Base-by-base conservation (phyloP, 768 basidiomycete species). In the Hortiboletus flavorubellus region DNA sequence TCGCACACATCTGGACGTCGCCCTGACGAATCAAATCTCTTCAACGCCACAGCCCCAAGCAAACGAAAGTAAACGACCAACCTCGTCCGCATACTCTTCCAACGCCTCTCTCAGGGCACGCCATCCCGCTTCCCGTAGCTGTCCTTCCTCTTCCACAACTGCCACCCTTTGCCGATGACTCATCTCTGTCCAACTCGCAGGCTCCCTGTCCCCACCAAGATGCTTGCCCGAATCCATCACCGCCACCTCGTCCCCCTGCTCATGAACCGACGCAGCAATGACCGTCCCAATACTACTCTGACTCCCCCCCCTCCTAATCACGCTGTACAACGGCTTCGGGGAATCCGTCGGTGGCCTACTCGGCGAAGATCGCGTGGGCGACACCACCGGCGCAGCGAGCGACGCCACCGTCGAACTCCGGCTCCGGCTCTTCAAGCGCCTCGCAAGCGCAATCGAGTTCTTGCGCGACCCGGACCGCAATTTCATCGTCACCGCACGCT, bases 1-100 rank as follows among this genome's bases (percentile, higher is more conserved):
- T 81, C 1, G 88, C 83, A 68, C 89, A 91, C 77, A 84, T 88
- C 63, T 91, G 91, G 2, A 91, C 74, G 62, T 93, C 86, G 14
- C 91, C 91, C 86, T 91, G 54, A 45, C 26, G 15, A n/a, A 21
- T 55, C 40, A 21, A 16, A 38, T 14, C 21, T 51, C 43, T 52
- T 60, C 29, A 58, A 33, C 11, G 8, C 26, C 37, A 8, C 35
- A 5, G 26, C 33, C 33, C 41, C 15, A 4, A 12, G 7, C 14
- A 14, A 10, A 21, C 29, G 3, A 30, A 43, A 51, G 16, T 40
- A 16, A 56, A 68, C 26, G 3, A 48, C 67, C 8, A 54, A 88
- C 88, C 73, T 83, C 74, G 55, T 86, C 84, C 2, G 82, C 80
- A 63, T 83, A 83, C n/a, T 71, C 70, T 55, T 89, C 86, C 37